Evolutionary conservation across 2,329 filamentous ascomycete species (phyloP).

Genomic region (Microcyclosporella mali): DNA sequence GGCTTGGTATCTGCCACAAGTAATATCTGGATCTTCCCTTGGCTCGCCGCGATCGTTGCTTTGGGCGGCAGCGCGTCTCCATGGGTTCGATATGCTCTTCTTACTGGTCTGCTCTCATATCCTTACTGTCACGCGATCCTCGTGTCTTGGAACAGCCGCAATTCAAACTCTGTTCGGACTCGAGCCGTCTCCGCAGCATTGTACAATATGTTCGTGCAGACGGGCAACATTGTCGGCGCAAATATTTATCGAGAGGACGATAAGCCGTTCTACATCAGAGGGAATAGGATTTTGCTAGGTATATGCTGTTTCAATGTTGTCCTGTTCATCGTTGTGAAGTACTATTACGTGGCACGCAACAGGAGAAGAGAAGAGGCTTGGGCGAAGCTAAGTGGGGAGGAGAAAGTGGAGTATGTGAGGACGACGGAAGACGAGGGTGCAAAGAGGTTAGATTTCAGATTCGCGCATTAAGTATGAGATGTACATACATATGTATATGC

Average conservation of each 20-base stretch:
- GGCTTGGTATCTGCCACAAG: slow-evolving; percentile 42
- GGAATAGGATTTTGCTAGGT: slow-evolving; percentile 33
- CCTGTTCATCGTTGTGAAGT: slow-evolving; percentile 28
- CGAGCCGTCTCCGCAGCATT: slow-evolving; percentile 39
- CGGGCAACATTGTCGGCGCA: slow-evolving; percentile 41
- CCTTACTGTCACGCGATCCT: slow-evolving; percentile 42
- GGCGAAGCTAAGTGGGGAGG: slow-evolving; percentile 34
- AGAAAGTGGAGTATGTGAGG: slow-evolving; percentile 31
- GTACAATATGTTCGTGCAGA: slow-evolving; percentile 39
- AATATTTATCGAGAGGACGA: slow-evolving; percentile 48
- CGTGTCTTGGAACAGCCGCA: slow-evolving; percentile 38
- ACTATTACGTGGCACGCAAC: slow-evolving; percentile 31
- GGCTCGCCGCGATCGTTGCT: slow-evolving; percentile 46
- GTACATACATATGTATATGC: too few species aligned
- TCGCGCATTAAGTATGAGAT: slow-evolving; percentile 26
- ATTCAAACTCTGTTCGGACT: slow-evolving; percentile 39
- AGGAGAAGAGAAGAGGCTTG: slow-evolving; percentile 28
- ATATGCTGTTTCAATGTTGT: slow-evolving; percentile 29
- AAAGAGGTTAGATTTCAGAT: slow-evolving; percentile 32
- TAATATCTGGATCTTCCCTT: slow-evolving; percentile 53
- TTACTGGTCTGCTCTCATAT: slow-evolving; percentile 37
- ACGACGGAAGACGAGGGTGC: slow-evolving; percentile 34
- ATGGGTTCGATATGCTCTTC: slow-evolving; percentile 36
- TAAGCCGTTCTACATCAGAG: slow-evolving; percentile 39
- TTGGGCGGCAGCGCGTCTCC: slow-evolving; percentile 23